phyloP scores from a whole-genome alignment of 768 basidiomycete species.

The Naematelia aurantialba region DNA sequence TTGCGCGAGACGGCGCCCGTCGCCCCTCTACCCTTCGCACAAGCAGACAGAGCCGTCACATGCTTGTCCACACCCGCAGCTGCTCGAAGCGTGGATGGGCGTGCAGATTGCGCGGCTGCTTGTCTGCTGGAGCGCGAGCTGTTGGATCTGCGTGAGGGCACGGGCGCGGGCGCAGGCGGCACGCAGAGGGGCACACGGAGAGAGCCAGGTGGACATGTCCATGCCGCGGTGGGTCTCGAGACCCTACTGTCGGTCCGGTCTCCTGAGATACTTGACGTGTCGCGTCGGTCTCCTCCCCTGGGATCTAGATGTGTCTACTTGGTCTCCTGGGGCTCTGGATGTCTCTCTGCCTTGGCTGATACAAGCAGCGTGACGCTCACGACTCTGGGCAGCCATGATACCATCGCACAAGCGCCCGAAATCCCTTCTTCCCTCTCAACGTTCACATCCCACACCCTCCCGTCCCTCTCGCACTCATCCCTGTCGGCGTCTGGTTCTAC shows the following conservation, averaged over 20 bases:
- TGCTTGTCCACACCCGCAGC: conserved; percentile 25
- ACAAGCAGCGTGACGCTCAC: too few species aligned
- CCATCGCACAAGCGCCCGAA: too few species aligned
- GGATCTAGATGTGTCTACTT: background rate
- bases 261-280: background rate
- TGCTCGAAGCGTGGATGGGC: conserved; percentile 39
- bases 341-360: too few species aligned
- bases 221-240: background rate
- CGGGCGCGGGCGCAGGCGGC: background rate
- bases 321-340: background rate
- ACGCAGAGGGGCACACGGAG: conserved; percentile 2
- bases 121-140: conserved; percentile 35
- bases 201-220: background rate
- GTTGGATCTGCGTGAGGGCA: conserved; percentile 26
- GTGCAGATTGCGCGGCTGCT: conserved; percentile 28
- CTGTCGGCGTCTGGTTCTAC: background rate
- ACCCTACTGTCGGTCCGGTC: background rate
- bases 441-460: too few species aligned
- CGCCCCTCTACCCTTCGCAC: conserved; percentile 19
- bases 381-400: too few species aligned
- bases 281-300: too few species aligned
- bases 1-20: too few species aligned
- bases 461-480: background rate
- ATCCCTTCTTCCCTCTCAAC: background rate
- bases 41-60: conserved; percentile 22